These are phyloP conservation scores for Pleurostoma richardsiae DNA, from an alignment of 2,329 filamentous ascomycete genomes.

Conservation along the genomic window DNA sequence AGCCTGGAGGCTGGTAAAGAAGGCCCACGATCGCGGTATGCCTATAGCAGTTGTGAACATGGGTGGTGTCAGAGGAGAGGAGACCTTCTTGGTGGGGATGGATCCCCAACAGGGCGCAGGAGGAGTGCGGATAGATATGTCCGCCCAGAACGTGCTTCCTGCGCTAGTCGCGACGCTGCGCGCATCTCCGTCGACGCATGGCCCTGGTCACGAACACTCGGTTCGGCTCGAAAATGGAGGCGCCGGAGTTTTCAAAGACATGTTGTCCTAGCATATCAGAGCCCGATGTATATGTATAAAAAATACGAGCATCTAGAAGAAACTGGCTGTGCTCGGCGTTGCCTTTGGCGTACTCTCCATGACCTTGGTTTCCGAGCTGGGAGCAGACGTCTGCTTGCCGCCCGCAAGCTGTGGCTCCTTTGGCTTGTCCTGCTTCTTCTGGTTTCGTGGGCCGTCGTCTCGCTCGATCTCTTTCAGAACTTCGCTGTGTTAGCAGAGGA, in stretches of 20 bases:
- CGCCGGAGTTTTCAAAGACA: slow-evolving; percentile 48
- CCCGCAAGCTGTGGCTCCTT: slow-evolving; percentile 18
- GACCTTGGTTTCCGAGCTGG: slow-evolving; percentile 7
- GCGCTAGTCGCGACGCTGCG: slow-evolving; percentile 47
- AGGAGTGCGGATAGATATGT: slow-evolving; percentile 50
- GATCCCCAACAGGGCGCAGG: slow-evolving; percentile 44
- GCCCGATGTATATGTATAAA: slow-evolving; percentile 13
- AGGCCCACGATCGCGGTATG: slow-evolving; percentile 76
- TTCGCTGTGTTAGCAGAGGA: slow-evolving; percentile 18
- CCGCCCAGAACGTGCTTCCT: slow-evolving; percentile 54
- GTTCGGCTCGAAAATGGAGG: slow-evolving; percentile 15
- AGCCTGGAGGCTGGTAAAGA: slow-evolving; percentile 83
- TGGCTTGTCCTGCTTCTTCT: slow-evolving; percentile 35
- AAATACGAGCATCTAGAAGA: slow-evolving; percentile 36
- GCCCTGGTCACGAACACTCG: not conserved
- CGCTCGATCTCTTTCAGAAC: slow-evolving; percentile 63
- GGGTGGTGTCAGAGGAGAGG: slow-evolving; percentile 76
- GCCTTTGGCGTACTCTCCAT: slow-evolving; percentile 15
- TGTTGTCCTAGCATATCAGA: slow-evolving; percentile 43
- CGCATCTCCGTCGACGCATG: slow-evolving; percentile 14
- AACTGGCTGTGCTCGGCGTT: slow-evolving; percentile 33
- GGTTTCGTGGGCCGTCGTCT: slow-evolving; percentile 49
- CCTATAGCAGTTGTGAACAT: slow-evolving; percentile 85
- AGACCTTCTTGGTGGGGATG: slow-evolving; percentile 60
- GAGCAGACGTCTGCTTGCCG: not conserved